These are phyloP conservation scores for Dichotomopilus funicola DNA, from an alignment of 2,329 filamentous ascomycete species.

Conservation along the genomic window DNA sequence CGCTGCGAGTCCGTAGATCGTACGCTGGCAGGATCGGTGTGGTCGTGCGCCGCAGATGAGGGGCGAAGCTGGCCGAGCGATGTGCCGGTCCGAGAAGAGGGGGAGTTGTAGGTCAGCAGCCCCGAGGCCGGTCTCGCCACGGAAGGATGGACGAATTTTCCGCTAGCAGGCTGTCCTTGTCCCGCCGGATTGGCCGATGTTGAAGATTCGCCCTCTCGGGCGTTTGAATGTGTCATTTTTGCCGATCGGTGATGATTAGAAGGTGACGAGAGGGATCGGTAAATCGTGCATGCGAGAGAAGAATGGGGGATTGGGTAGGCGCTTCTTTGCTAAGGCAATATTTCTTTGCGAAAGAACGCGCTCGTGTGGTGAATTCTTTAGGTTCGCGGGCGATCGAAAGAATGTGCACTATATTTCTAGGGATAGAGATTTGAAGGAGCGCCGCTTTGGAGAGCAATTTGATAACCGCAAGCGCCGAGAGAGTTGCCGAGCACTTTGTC, in stretches of 20 bases:
- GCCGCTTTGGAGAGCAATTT: neutral
- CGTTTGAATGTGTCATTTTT: constrained; percentile 9
- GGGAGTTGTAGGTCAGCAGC: neutral
- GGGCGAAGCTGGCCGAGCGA: constrained; percentile 5
- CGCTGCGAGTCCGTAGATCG: constrained; percentile 1
- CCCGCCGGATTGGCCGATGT: constrained; percentile 18
- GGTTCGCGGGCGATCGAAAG: neutral
- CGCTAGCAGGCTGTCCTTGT: neutral
- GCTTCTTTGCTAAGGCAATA: neutral
- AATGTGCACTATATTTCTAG: neutral
- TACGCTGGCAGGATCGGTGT: neutral
- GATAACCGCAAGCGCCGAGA: neutral
- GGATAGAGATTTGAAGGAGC: neutral
- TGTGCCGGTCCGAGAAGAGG: constrained; percentile 1
- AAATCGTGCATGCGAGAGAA: neutral
- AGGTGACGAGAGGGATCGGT: no score
- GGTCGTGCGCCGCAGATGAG: neutral
- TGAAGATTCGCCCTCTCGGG: constrained; percentile 1
- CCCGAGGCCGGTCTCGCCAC: constrained; percentile 2
- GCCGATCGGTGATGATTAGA: neutral
- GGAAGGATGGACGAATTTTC: constrained; percentile 1
- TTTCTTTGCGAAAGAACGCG: neutral
- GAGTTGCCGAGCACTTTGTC: neutral
- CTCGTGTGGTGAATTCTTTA: neutral
- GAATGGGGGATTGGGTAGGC: neutral